phyloP scores from a whole-genome alignment of 2,329 filamentous ascomycete species.

The Neurospora sp. region DNA sequence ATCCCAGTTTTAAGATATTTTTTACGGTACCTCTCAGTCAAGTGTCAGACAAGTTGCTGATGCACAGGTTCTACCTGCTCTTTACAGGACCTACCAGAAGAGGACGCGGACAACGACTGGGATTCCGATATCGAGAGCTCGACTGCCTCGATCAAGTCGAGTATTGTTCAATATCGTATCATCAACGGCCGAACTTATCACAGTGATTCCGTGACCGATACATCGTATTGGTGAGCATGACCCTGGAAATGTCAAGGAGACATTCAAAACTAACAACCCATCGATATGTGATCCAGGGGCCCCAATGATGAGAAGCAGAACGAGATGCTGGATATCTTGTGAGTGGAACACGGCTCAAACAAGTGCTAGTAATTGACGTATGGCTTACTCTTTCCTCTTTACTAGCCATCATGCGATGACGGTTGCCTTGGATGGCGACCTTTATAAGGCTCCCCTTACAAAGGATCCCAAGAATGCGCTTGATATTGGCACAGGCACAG shows the following conservation, averaged over 20 bases:
- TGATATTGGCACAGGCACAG: conserved; percentile 14
- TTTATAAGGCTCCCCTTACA: conserved; percentile 8
- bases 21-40: no score
- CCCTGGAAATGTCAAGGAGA: no score
- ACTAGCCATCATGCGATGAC: conserved; percentile 10
- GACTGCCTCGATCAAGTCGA: conserved; percentile 3
- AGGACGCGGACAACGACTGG: no score
- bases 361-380: neutral
- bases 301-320: conserved; percentile 13
- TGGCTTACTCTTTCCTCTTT: neutral
- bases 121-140: neutral
- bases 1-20: no score
- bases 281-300: neutral
- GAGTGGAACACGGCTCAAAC: neutral
- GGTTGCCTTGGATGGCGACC: conserved; percentile 8
- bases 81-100: no score
- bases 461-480: conserved; percentile 8
- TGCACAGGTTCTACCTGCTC: no score
- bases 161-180: conserved; percentile 5
- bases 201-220: neutral
- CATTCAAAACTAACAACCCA: no score
- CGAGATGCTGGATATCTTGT: conserved; percentile 11
- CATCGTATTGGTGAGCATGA: neutral
- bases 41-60: no score
- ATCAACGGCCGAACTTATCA: conserved; percentile 5